A percentile compares a stretch with the other conserved stretches of the same genome.
Conservation (phyloP, 805 yeast genomes). For the Nakazawaea wickerhamii region DNA sequence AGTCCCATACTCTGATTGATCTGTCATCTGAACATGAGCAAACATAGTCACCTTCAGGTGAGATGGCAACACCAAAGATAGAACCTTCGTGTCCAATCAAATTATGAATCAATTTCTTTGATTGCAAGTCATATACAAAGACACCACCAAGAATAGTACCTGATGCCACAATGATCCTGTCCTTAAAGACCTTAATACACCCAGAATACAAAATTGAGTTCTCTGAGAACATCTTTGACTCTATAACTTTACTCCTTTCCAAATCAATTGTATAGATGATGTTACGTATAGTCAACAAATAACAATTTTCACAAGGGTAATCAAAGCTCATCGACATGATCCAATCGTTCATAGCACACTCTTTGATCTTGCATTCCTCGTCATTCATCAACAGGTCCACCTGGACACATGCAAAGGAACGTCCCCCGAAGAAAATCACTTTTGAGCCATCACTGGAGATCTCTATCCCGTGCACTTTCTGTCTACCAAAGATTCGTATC, state of each 20-base stretch:
- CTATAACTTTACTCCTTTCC: conserved; percentile 20
- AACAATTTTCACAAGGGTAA: conserved; percentile 31
- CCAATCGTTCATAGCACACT: conserved; percentile 72
- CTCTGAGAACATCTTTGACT: conserved; percentile 48
- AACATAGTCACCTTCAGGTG: conserved; percentile 46
- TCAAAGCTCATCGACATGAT: conserved; percentile 56
- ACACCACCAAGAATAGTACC: conserved; percentile 94
- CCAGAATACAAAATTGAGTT: conserved; percentile 89
- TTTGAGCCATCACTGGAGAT: conserved; percentile 26
- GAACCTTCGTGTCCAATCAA: conserved; percentile 86
- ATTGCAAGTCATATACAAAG: conserved; percentile 62
- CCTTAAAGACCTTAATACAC: conserved; percentile 45
- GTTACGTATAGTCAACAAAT: conserved; percentile 77
- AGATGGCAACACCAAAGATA: conserved; percentile 72
- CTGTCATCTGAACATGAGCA: conserved; percentile 93
- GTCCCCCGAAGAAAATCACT: conserved; percentile 60
- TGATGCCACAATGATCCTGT: conserved; percentile 58
- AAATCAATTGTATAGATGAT: conserved; percentile 40
- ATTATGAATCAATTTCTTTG: conserved; percentile 39
- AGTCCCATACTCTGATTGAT: conserved; percentile 72
- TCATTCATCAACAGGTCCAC: conserved; percentile 26
- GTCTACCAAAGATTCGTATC: conserved; percentile 52
- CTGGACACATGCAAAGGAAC: conserved; percentile 49
- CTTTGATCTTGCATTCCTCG: conserved; percentile 22
- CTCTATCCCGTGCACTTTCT: conserved; percentile 78